Base-by-base conservation (phyloP, 2,329 filamentous ascomycete species). In the Botrytis paeoniae region DNA sequence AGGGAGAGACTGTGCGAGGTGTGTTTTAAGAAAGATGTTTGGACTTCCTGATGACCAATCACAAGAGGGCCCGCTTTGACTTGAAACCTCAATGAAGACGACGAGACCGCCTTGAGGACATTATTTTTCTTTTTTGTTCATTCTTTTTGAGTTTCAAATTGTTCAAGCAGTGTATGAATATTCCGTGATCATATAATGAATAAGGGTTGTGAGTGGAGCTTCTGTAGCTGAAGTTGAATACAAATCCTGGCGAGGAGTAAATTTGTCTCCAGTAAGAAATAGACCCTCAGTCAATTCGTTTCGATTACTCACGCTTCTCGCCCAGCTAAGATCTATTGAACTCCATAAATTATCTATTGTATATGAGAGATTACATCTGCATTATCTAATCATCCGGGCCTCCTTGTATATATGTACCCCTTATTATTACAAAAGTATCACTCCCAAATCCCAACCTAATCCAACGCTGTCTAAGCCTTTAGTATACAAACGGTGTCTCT, bases 21-120 rank as follows among this genome's bases (percentile, higher is more conserved):
- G 70, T 72, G 70, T 72, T 72, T 72, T 69, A 66, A 60, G 39
- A 68, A 32, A 29, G 70, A 69, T 72, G 62, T 66, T 59, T 54
- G 29, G 32, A 57, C 39, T 60, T 29, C 22, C 18, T 48, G 62
- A 41, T 60, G 41, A 48, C 70, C 62, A 72, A 72, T 72, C 63
- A 72, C 16, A 60, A 29, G 39, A 2, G 10, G 39, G 39, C n/a
- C 6, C 25, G 41, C 35, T 59, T 18, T 69, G 57, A 10, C n/a
- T 51, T 72, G 63, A 69, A 72, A 72, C 70, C 22, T 18, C n/a
- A 37, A 69, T 48, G 39, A 60, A 57, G 62, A 68, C 12, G 22
- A 45, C 39, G 22, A 68, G 39, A 48, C 22, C 5, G 25, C 25
- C 4, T n/a, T 29, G 22, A 29, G 1, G 29, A 48, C 29, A 48